Evolutionary conservation across 495 filamentous ascomycete genomes (phyloP), one percentile per base, ranked within the genome.

Genomic region (Podospora fimiseda): DNA sequence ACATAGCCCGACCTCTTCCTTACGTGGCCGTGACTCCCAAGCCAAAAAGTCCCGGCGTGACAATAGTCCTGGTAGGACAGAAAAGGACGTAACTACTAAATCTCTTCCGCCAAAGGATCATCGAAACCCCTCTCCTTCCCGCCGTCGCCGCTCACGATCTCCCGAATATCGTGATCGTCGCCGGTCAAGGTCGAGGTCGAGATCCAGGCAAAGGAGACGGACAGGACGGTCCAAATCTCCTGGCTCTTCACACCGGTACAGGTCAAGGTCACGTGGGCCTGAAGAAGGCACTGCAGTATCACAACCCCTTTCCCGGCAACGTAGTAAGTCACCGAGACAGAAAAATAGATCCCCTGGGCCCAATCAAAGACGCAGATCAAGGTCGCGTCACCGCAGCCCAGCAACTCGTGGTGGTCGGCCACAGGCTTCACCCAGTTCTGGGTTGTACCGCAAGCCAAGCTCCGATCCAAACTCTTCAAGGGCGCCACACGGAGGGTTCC

Each of bases 11-110:
- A 70, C 63, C 46, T 61, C 65, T 15, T 64, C 69, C 3, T 52
- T 59, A 41, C 45, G 48, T 45, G 59, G 57, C 18, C 21, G 47
- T 22, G 27, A 33, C 27, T 56, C 59, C 40, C 64, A 64, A 23
- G 57, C 64, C 9, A 74, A 70, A 49, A 69, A 67, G 52, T 60
- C 70, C 30, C 70, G 68, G 36, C 59, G 60, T 46, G 64, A 54
- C 38, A 53, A 47, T 20, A 69, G 68, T 43, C 68, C 68, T 37
- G 36, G 56, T 43, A 55, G 66, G 22, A 19, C 43, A 53, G 65
- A 69, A 11, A 60, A 51, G 59, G 62, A 53, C 18, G 53, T 56
- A 15, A 24, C 60, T 18, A 55, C 60, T 18, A 55, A 62, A 55
- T 49, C 60, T 22, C 53, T 60, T 40, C 57, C 55, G 7, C 50